phyloP scores from a whole-genome alignment of 495 filamentous ascomycete genomes.

The Xylaria palmicola region DNA sequence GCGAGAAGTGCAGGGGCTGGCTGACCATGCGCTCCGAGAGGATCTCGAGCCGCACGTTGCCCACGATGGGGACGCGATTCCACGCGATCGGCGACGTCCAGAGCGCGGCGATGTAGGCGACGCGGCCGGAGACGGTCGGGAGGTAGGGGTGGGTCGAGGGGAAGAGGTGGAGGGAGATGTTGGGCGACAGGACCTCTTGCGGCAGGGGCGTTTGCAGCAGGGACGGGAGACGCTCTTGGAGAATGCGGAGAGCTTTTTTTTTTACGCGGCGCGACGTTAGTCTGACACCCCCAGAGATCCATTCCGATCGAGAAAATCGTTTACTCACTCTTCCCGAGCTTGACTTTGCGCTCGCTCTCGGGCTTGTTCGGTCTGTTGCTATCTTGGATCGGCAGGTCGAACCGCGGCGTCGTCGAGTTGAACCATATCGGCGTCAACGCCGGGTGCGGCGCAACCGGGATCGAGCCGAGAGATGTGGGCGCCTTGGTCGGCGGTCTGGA shows the following conservation, averaged over 20 bases:
- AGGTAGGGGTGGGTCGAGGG: slow-evolving; percentile 95
- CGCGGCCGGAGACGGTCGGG: slow-evolving; percentile 82
- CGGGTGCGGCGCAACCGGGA: slow-evolving; percentile 16
- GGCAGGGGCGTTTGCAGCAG: slow-evolving; percentile 82
- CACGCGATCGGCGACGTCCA: slow-evolving; percentile 96
- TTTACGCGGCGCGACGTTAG: slow-evolving; percentile 12
- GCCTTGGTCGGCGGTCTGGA: slow-evolving; percentile 15
- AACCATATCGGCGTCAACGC: slow-evolving; percentile 33
- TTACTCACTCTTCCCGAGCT: slow-evolving; percentile 81
- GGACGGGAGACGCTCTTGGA: slow-evolving; percentile 83
- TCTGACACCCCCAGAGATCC: not conserved
- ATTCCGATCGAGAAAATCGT: not conserved
- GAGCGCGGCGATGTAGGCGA: slow-evolving; percentile 87
- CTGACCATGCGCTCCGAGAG: slow-evolving; percentile 83
- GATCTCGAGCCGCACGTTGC: slow-evolving; percentile 84
- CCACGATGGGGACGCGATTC: slow-evolving; percentile 85
- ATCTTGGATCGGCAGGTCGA: slow-evolving; percentile 16
- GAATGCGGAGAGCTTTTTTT: slow-evolving; percentile 75
- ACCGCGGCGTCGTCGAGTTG: slow-evolving; percentile 31
- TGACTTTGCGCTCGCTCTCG: slow-evolving; percentile 73
- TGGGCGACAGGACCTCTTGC: slow-evolving; percentile 80
- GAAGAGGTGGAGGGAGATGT: slow-evolving; percentile 92
- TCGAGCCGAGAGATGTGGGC: not conserved
- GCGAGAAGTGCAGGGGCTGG: slow-evolving; percentile 28
- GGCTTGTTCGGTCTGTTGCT: slow-evolving; percentile 38